These are phyloP conservation scores for Pythium rhizo-oryzae DNA, from an alignment of 352 stramenopile species.

Conservation along the genomic window DNA sequence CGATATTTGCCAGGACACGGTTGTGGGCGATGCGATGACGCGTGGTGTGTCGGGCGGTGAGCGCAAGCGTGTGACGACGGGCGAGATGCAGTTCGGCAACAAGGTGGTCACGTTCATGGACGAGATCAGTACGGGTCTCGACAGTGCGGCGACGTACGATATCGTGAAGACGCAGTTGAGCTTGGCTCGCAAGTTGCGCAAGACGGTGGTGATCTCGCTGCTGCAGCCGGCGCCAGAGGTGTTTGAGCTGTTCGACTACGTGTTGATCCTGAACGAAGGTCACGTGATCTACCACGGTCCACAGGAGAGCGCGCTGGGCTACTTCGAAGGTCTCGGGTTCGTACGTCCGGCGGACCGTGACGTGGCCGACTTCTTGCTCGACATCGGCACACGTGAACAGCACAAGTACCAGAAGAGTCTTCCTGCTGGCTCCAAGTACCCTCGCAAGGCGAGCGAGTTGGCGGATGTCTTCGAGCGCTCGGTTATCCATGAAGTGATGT, in stretches of 20 bases:
- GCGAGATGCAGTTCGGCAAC: constrained; percentile 67
- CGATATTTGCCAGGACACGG: constrained; percentile 39
- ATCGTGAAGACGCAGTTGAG: constrained; percentile 67
- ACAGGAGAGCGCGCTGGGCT: constrained; percentile 30
- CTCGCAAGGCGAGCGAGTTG: constrained; percentile 30
- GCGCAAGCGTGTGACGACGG: too few species aligned
- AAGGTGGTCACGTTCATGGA: constrained; percentile 71
- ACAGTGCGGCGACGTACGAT: constrained; percentile 40
- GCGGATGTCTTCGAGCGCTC: constrained; percentile 42
- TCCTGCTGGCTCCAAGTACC: not conserved
- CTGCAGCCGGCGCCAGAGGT: constrained; percentile 34
- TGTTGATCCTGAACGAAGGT: too few species aligned
- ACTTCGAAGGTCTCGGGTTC: constrained; percentile 45
- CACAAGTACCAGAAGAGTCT: constrained; percentile 30
- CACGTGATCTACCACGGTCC: too few species aligned
- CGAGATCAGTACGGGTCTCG: constrained; percentile 89
- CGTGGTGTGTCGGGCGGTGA: constrained; percentile 51
- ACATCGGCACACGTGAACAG: constrained; percentile 45
- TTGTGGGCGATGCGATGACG: constrained; percentile 43
- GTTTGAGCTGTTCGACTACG: constrained; percentile 34
- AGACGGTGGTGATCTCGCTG: constrained; percentile 33
- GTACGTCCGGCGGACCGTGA: constrained; percentile 43
- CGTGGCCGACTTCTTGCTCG: constrained; percentile 51
- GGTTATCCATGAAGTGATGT: constrained; percentile 35
- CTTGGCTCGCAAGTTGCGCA: constrained; percentile 30